Evolutionary conservation across 352 stramenopile species (phyloP), one percentile per base, ranked within the genome.

Genomic region (Pythium sp.): DNA sequence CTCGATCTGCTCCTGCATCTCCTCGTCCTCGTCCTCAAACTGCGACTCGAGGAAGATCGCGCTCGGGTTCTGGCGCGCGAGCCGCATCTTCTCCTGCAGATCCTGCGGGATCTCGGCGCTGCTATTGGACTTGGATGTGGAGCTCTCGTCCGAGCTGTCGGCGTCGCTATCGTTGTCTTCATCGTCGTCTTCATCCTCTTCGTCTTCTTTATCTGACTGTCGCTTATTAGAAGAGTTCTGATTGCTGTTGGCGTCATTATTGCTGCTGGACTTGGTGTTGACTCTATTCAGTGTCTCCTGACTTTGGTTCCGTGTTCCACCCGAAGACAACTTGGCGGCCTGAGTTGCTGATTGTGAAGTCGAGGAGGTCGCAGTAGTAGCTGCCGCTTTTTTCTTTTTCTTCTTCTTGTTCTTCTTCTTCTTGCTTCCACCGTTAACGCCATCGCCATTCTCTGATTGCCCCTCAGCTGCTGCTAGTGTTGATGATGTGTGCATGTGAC

Each of bases 21-120:
- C 82, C 68, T 91, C 81, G 61, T 93, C 86, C 38, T 94, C 86
- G 36, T 93, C 85, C 73, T 94, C 86, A 55, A 94, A 94, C 63
- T 91, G 76, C 8, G 86, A 92, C 59, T 94, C 86, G 28, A 81
- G 81, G 47, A 94, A 94, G 22, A 94, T 74, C n/a, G 83, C 86
- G 62, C 84, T 93, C 3, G 82, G 82, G 57, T 93, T 92, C 68
- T 90, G 74, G 24, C 77, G 65, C 30, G 86, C 86, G 34, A 92
- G 76, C 14, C 73, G 77, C 62, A 93, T 79, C 53, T 91, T 93
- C 56, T 90, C 79, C 43, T 81, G 67, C n/a, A 91, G 47, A 54
- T 84, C 68, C 60, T 65, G 20, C 54, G 68, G 36, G 24, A 74
- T 72, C 51, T 73, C 71, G 26, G n/a, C 20, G 15, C 20, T 58